Percentiles rank a stretch among this genome's conserved stretches.
Evolutionary conservation across 805 yeast genomes (phyloP).

Genomic region (Pichia cephalocereana): DNA sequence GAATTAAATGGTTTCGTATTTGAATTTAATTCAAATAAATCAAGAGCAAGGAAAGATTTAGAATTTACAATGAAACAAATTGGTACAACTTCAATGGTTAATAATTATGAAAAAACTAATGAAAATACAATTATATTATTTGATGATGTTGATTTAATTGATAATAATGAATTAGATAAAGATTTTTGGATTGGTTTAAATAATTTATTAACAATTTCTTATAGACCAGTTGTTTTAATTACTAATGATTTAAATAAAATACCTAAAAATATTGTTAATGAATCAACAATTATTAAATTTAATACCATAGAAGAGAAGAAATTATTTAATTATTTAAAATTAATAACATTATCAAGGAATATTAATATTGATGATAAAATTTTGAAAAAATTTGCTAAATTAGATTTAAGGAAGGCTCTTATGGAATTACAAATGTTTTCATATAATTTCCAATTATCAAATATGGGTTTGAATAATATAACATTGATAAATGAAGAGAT

Average conservation of each 20-base stretch:
- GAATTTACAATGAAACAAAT: constrained; percentile 60
- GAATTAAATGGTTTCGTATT: constrained; percentile 58
- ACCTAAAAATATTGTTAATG: constrained; percentile 22
- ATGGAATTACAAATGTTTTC: constrained; percentile 24
- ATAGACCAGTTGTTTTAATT: constrained; percentile 27
- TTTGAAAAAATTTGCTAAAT: constrained; percentile 9
- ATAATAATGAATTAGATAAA: constrained; percentile 56
- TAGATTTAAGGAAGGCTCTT: constrained; percentile 22
- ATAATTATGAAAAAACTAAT: constrained; percentile 6
- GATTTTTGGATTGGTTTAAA: constrained; percentile 72
- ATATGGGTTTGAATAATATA: constrained; percentile 11
- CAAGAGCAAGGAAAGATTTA: constrained; percentile 66
- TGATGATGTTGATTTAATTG: constrained; percentile 80
- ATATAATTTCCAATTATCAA: constrained; percentile 10
- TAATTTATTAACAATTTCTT: constrained; percentile 39
- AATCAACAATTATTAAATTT: constrained; percentile 22
- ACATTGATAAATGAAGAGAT: not conserved
- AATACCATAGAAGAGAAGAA: constrained; percentile 2
- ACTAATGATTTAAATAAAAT: constrained; percentile 19
- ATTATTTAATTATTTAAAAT: constrained; percentile 18
- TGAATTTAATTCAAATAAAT: constrained; percentile 71
- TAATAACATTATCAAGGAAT: constrained; percentile 21
- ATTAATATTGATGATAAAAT: constrained; percentile 15
- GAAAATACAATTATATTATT: constrained; percentile 60
- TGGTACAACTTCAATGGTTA: constrained; percentile 72